A percentile compares a stretch with the other conserved stretches of the same genome.
Evolutionary conservation across 352 stramenopile genomes (phyloP).

Genomic region (Proteromonas lacertae): DNA sequence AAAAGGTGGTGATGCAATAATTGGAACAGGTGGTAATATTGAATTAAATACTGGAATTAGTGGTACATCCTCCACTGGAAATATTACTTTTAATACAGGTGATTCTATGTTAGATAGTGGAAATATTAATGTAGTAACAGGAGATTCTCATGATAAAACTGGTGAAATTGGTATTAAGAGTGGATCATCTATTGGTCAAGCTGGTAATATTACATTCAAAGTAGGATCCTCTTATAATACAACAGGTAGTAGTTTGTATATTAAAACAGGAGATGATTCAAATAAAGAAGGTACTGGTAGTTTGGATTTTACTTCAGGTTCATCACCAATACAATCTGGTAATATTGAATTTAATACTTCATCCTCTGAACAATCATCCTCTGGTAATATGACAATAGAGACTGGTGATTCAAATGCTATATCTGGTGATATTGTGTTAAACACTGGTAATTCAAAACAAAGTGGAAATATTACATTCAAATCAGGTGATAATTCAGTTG

Average conservation of each 20-base stretch:
- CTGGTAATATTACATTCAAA: not conserved
- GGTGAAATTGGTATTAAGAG: not conserved
- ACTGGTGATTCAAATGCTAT: too few relatives aligned
- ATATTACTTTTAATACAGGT: too few relatives aligned
- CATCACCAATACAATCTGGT: too few relatives aligned
- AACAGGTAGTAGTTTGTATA: not conserved
- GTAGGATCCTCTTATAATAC: not conserved
- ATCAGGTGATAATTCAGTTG: too few relatives aligned
- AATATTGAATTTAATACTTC: too few relatives aligned
- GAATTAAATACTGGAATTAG: not conserved
- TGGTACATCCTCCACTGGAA: not conserved
- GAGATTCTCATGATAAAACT: too few relatives aligned
- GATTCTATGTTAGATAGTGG: not conserved
- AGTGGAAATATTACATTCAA: too few relatives aligned
- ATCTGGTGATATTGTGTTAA: not conserved
- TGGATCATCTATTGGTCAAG: not conserved
- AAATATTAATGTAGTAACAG: not conserved
- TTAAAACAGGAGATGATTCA: too few relatives aligned
- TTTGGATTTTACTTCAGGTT: too few relatives aligned
- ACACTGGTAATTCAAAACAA: not conserved
- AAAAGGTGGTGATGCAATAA: not conserved
- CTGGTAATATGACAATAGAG: too few relatives aligned
- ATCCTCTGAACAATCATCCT: too few relatives aligned
- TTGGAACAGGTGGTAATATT: constrained; percentile 2
- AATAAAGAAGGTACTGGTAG: too few relatives aligned